Percentiles rank a stretch among this genome's conserved stretches.
Evolutionary conservation across 768 basidiomycete species (phyloP).

Genomic region (Galerina marginata): DNA sequence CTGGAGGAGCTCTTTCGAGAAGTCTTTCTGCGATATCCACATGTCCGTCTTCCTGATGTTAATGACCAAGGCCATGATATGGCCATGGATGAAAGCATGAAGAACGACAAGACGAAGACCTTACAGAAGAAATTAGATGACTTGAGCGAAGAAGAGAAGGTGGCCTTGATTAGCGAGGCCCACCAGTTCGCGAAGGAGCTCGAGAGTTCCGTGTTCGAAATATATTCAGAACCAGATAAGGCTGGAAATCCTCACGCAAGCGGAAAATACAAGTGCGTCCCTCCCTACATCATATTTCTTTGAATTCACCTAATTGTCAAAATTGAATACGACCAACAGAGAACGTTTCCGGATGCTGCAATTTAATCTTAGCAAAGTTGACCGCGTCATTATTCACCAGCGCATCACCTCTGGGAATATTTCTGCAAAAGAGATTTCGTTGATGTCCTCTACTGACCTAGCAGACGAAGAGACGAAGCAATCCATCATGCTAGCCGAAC

Average conservation of each 20-base stretch:
- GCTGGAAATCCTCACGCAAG: conserved; percentile 64
- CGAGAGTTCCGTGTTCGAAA: conserved; percentile 77
- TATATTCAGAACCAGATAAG: conserved; percentile 81
- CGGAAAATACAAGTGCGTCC: conserved; percentile 78
- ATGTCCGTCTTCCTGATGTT: conserved; percentile 41
- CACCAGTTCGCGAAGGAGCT: conserved; percentile 72
- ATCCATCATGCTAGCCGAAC: conserved; percentile 80
- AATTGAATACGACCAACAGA: conserved; percentile 42
- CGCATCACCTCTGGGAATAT: conserved; percentile 75
- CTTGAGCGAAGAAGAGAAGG: conserved; percentile 64
- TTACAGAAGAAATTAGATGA: conserved; percentile 56
- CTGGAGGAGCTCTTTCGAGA: conserved; percentile 72
- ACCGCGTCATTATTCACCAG: conserved; percentile 79
- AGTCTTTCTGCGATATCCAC: conserved; percentile 76
- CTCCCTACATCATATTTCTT: conserved; percentile 7
- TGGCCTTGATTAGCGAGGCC: conserved; percentile 58
- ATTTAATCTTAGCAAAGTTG: conserved; percentile 86
- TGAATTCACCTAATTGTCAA: conserved; percentile 8
- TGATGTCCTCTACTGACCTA: conserved; percentile 88
- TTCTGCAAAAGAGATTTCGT: conserved; percentile 72
- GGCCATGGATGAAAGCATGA: conserved; percentile 1
- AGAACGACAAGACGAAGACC: conserved; percentile 19
- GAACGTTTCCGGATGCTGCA: conserved; percentile 90
- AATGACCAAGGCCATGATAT: conserved; percentile 19
- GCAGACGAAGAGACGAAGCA: conserved; percentile 87